Base-by-base conservation (phyloP, 345 rosid genomes). In the Melaleuca alternifolia region DNA sequence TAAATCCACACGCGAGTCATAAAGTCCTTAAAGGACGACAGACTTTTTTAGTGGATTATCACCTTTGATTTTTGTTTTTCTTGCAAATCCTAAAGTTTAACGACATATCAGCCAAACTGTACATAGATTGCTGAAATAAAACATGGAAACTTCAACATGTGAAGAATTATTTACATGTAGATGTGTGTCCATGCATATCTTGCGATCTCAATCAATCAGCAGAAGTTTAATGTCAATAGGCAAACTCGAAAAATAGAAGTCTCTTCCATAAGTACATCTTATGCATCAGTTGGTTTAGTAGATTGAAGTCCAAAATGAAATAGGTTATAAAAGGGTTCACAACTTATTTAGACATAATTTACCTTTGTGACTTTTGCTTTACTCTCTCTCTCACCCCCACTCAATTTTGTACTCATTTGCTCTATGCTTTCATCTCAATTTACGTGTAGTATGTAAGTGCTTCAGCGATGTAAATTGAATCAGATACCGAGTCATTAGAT, bases 71-170 rank as follows among this genome's bases (percentile, higher is more conserved):
- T 56, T 62, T n/a, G n/a, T n/a, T n/a, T n/a, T n/a, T 61, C 18
- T 10, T 13, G 18, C 21, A 0, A 0, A 28, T 61, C 71, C 16
- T 59, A 59, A n/a, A 11, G 11, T 14, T 30, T 62, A 61, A 61
- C 20, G 28, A 61, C 41, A 61, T 61, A 3, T 0, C 20, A 13
- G 5, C 20, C 13, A 28, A 62, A 3, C 18, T 30, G 13, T 62
- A 1, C 54, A 51, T 62, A 7, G 15, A 0, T 62, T 1, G 76
- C 15, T 14, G 18, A 62, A 62, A 28, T 3, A 0, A 62, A 62
- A 3, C 20, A 28, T n/a, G 6, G 76, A 14, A 28, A 62, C 3
- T 28, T 28, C n/a, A 28, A 62, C 44, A 21, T 7, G 21, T 16
- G 11, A 62, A 62, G 30, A 62, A 6, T 62, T 62, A 28, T 62